These are phyloP conservation scores for Phytopythium chamaehyphon DNA, from an alignment of 352 stramenopile genomes.

Conservation along the genomic window DNA sequence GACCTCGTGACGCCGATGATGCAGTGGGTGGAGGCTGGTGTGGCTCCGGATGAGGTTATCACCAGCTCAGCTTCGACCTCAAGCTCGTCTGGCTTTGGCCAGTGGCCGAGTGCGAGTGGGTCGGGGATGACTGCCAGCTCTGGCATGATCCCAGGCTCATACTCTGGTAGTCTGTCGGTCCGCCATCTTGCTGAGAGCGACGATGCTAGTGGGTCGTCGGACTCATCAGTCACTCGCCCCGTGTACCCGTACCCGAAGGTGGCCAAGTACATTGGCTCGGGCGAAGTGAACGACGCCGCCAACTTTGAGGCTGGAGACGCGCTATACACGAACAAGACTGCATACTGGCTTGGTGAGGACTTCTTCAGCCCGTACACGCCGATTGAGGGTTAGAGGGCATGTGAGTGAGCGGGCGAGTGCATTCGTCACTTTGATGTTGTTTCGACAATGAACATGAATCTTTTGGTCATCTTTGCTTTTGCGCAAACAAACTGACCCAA, in stretches of 20 bases:
- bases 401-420: not conserved
- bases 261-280: constrained; percentile 20
- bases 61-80: constrained; percentile 15
- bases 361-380: constrained; percentile 26
- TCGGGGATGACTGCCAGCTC: constrained; percentile 9
- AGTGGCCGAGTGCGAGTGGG: constrained; percentile 16
- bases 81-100: constrained; percentile 19
- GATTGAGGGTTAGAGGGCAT: constrained; percentile 5
- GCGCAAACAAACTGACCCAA: no score
- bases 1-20: constrained; percentile 33
- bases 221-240: constrained; percentile 13
- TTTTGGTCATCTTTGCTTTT: no score
- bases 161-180: constrained; percentile 1
- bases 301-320: constrained; percentile 18
- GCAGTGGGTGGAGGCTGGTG: constrained; percentile 29
- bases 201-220: constrained; percentile 4
- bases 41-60: constrained; percentile 16
- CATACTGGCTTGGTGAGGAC: constrained; percentile 18
- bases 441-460: not conserved
- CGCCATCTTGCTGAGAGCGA: constrained; percentile 3
- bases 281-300: constrained; percentile 15
- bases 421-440: not conserved
- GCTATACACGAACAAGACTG: constrained; percentile 31
- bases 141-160: not conserved
- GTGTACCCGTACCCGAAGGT: constrained; percentile 25